A percentile compares a stretch with the other conserved stretches of the same genome.
Conservation (phyloP, 2,329 filamentous ascomycete genomes). For the Aspergillus ustus region DNA sequence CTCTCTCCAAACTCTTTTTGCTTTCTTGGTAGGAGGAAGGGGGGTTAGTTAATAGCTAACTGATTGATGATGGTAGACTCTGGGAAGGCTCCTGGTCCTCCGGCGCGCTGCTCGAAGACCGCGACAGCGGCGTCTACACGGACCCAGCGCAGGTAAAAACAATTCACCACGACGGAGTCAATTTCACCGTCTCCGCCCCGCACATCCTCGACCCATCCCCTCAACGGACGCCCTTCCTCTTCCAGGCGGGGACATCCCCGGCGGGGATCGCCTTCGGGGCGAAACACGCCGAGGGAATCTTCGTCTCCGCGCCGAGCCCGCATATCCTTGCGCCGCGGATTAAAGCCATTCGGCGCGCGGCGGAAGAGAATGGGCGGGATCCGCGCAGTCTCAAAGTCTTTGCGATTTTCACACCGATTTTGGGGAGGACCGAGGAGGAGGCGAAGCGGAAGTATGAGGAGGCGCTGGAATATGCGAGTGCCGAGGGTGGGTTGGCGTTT, state of each 20-base stretch:
- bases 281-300: conserved; percentile 47
- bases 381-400: conserved; percentile 44
- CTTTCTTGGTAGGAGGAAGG: too few relatives aligned
- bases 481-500: conserved; percentile 44
- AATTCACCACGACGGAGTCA: conserved; percentile 37
- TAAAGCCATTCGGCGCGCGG: conserved; percentile 41
- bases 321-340: conserved; percentile 41
- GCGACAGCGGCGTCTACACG: conserved; percentile 22
- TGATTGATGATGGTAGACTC: conserved; percentile 25
- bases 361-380: conserved; percentile 40
- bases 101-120: conserved; percentile 30
- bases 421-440: conserved; percentile 45
- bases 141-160: conserved; percentile 25
- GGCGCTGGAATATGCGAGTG: conserved; percentile 43
- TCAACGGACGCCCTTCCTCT: conserved; percentile 30
- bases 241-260: conserved; percentile 50
- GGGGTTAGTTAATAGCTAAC: too few relatives aligned
- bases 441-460: conserved; percentile 45
- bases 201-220: conserved; percentile 46
- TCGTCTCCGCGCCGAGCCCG: conserved; percentile 45
- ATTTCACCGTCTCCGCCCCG: conserved; percentile 42
- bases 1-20: too few relatives aligned
- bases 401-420: conserved; percentile 44
- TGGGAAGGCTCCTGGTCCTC: conserved; percentile 58
- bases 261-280: conserved; percentile 48